These are phyloP conservation scores for Kalaharituber pfeilii DNA, from an alignment of 2,329 filamentous ascomycete genomes.

Conservation along the genomic window DNA sequence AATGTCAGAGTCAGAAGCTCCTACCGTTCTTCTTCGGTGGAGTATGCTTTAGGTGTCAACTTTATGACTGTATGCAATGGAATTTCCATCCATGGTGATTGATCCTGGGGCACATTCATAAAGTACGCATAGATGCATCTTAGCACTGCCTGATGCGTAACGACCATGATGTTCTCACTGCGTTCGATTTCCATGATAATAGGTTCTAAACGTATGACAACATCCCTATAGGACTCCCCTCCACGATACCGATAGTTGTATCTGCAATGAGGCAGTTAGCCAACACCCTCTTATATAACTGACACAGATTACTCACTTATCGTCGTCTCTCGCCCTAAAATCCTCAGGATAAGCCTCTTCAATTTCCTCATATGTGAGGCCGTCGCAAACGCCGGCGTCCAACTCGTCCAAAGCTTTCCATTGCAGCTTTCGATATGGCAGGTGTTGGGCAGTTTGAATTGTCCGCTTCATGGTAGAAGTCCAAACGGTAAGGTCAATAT, in stretches of 20 bases:
- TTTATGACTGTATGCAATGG: conserved; percentile 93
- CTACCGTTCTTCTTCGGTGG: conserved; percentile 73
- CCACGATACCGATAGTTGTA: conserved; percentile 96
- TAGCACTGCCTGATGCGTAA: conserved; percentile 91
- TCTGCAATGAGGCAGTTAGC: conserved; percentile 5
- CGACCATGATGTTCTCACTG: conserved; percentile 90
- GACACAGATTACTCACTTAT: conserved; percentile 45
- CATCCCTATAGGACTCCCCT: conserved; percentile 88
- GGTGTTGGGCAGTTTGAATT: conserved; percentile 73
- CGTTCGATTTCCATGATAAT: conserved; percentile 99
- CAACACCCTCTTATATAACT: too few relatives aligned
- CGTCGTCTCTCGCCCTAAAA: conserved; percentile 85
- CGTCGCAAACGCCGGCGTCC: conserved; percentile 90
- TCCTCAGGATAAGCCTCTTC: conserved; percentile 82
- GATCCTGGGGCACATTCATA: conserved; percentile 86
- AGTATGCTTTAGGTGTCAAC: conserved; percentile 83
- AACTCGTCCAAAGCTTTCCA: conserved; percentile 98
- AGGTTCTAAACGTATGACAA: conserved; percentile 90
- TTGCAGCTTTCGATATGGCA: conserved; percentile 86
- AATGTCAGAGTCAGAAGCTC: neutral
- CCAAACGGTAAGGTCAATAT: conserved; percentile 56
- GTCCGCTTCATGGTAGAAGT: conserved; percentile 66
- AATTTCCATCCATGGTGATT: conserved; percentile 97
- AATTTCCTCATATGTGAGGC: conserved; percentile 90
- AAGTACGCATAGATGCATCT: conserved; percentile 98